These are phyloP conservation scores for Wickerhamiella lipophila DNA, from an alignment of 805 yeast genomes.

Conservation along the genomic window DNA sequence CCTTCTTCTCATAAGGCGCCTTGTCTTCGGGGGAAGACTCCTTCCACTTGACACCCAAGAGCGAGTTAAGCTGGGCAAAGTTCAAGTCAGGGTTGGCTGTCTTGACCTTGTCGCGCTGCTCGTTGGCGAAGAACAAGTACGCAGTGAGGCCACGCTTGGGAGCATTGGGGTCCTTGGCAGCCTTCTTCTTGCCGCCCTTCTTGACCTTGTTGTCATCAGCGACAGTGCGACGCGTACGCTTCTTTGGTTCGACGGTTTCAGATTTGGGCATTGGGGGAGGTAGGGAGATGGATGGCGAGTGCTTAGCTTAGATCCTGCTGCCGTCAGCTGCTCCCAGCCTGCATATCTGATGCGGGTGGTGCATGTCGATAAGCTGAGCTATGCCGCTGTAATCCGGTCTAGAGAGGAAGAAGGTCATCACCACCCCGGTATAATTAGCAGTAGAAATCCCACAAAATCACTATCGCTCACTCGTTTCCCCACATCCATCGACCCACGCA, in stretches of 20 bases:
- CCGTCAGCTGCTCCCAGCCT: slow-evolving; percentile 7
- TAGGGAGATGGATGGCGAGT: not conserved
- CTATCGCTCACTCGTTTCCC: too few relatives aligned
- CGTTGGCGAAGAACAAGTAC: slow-evolving; percentile 97
- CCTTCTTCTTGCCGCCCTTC: slow-evolving; percentile 21
- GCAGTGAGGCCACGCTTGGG: slow-evolving; percentile 98
- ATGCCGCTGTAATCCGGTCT: not conserved
- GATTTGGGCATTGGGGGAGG: slow-evolving; percentile 20
- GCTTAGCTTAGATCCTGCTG: slow-evolving; percentile 3
- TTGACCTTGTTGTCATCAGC: slow-evolving; percentile 12
- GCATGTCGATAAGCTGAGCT: not conserved
- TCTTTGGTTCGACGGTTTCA: slow-evolving; percentile 12
- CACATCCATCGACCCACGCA: not conserved
- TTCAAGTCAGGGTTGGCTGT: slow-evolving; percentile 93
- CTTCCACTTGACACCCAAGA: slow-evolving; percentile 96
- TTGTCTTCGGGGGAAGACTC: slow-evolving; percentile 71
- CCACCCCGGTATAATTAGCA: too few relatives aligned
- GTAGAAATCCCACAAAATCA: too few relatives aligned
- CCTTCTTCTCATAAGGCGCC: slow-evolving; percentile 82
- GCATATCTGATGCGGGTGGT: slow-evolving; percentile 1
- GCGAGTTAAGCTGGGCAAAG: slow-evolving; percentile 86
- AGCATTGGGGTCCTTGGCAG: slow-evolving; percentile 53
- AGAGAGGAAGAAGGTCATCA: too few relatives aligned
- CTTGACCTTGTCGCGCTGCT: slow-evolving; percentile 89
- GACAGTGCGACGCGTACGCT: slow-evolving; percentile 15